Conservation (phyloP, 176 grass and related monocot species). For the Oryza punctata region DNA sequence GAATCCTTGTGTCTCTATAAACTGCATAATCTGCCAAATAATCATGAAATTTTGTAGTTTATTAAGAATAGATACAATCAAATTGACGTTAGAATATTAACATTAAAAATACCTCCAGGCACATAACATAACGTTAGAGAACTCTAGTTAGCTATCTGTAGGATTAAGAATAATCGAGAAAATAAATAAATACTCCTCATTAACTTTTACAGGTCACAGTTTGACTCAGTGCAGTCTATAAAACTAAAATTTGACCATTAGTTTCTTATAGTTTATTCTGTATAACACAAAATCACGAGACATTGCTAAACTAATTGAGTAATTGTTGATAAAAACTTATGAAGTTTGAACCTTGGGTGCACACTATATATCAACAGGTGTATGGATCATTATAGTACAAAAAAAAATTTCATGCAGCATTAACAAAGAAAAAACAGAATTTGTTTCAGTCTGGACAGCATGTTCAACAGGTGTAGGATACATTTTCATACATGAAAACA, state of each 20-base stretch:
- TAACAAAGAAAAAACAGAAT: not conserved
- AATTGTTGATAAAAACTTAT: not conserved
- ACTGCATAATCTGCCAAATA: conserved; percentile 86
- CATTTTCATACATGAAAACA: conserved; percentile 14
- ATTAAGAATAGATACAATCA: conserved; percentile 10
- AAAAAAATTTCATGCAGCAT: conserved; percentile 10
- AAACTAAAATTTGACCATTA: not conserved
- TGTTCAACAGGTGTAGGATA: conserved; percentile 4
- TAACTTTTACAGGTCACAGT: not conserved
- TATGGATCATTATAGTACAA: not conserved
- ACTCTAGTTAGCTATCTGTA: conserved; percentile 5
- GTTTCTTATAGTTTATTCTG: not conserved
- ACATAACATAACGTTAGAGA: not conserved
- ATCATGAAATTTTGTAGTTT: conserved; percentile 37
- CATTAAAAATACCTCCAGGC: conserved; percentile 2
- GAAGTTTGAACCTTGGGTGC: not conserved
- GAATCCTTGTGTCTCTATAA: conserved; percentile 98
- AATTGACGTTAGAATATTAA: not conserved
- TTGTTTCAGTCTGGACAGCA: not conserved
- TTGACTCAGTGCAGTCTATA: not conserved
- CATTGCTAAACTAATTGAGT: not conserved
- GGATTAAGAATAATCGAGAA: not conserved
- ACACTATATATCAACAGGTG: not conserved
- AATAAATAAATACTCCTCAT: not conserved
- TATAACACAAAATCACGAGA: not conserved